Base-by-base conservation (phyloP, 768 basidiomycete species). In the Hypholoma fasciculare region DNA sequence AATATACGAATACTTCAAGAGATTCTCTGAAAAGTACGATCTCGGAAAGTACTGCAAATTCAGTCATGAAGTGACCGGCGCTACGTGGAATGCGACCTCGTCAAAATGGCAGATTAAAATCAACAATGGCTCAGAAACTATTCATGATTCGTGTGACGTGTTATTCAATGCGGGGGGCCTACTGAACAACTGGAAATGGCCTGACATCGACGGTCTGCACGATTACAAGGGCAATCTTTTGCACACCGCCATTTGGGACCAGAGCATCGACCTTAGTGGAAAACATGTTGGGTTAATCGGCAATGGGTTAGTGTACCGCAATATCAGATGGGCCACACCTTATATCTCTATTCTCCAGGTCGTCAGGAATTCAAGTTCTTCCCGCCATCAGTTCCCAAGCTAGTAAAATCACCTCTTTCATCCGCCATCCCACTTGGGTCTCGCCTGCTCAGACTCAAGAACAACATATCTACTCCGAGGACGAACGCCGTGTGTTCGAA, bases 251-350 rank as follows among this genome's bases (percentile, higher is more conserved):
- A 58, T 63, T n/a, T 77, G 69, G 64, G 69, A 71, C 44, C 57
- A 61, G 14, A 54, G 49, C n/a, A 47, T 70, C 7, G 67, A 70
- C 49, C 66, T 69, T 20, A 70, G 59, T 64, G 76, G 74, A 49
- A 77, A 70, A 70, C 73, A 51, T 64, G 74, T 66, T 64, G 75
- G 61, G 59, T 67, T 69, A 54, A 73, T 67, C 72, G 81, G 82
- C 58, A 74, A 72, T 54, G 72, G 73, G 73, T 73, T 40, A 49
- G 67, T 56, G 3, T 20, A 48, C 16, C 30, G 30, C 17, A 38
- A 17, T 20, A 37, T 9, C 26, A 4, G 20, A 5, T 8, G 8
- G 19, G 11, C 38, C n/a, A 19, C 5, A 37, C 19, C 40, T 47
- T 16, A 30, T 27, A 14, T 16, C 26, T 16, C 49, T 3, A 27